phyloP scores from a whole-genome alignment of 768 basidiomycete species.

The Lepiota brunneoincarnata region DNA sequence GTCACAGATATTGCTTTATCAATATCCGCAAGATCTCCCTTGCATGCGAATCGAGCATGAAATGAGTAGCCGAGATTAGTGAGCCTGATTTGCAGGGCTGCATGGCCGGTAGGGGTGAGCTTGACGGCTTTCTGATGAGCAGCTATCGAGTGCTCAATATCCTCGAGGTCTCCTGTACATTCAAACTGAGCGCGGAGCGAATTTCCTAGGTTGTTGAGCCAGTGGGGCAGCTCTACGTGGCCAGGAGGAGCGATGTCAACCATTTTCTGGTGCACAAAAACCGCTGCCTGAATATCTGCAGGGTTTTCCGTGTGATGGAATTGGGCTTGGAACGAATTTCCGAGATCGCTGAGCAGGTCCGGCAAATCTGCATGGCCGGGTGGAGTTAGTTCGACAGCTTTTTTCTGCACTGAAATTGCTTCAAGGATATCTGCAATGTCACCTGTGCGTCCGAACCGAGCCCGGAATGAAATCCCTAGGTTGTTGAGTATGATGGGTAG shows the following conservation, averaged over 20 bases:
- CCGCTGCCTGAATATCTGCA: background rate
- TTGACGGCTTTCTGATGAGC: background rate
- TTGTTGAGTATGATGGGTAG: background rate
- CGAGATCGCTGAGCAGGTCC: background rate
- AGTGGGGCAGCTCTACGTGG: background rate
- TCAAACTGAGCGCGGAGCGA: background rate
- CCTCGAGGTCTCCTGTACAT: background rate
- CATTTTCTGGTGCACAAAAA: background rate
- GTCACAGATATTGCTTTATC: slow-evolving; percentile 15
- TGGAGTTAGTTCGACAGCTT: background rate
- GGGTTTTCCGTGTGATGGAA: slow-evolving; percentile 3
- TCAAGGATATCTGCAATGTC: background rate
- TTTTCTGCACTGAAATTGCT: background rate
- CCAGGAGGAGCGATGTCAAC: background rate
- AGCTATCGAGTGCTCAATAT: background rate
- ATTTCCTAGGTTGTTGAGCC: slow-evolving; percentile 5
- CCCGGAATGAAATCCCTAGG: background rate
- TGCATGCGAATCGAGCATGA: slow-evolving; percentile 17
- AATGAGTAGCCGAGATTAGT: background rate
- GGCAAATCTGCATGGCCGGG: background rate
- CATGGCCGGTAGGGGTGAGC: background rate
- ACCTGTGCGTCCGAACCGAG: slow-evolving; percentile 15
- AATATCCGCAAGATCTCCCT: slow-evolving; percentile 21
- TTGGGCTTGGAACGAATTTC: slow-evolving; percentile 11
- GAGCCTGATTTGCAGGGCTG: background rate